Conservation (phyloP, 768 basidiomycete genomes). For the Tricholoma sp. region DNA sequence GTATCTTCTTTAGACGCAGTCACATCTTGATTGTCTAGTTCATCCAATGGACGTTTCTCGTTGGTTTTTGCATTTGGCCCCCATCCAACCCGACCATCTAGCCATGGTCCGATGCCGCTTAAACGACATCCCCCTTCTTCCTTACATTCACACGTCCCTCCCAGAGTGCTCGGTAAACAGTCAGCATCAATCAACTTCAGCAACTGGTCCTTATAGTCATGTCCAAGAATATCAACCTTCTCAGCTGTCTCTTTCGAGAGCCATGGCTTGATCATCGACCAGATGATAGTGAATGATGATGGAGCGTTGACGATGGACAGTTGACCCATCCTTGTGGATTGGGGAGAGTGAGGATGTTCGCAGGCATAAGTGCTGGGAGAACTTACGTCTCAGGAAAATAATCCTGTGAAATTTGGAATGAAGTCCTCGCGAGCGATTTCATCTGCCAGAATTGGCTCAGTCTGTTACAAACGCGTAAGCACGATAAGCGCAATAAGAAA, state of each 20-base stretch:
- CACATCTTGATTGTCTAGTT: neutral
- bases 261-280: slow-evolving; percentile 67
- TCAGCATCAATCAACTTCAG: slow-evolving; percentile 59
- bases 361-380: neutral
- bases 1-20: neutral
- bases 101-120: slow-evolving; percentile 69
- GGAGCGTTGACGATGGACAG: slow-evolving; percentile 71
- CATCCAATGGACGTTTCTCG: neutral
- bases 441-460: slow-evolving; percentile 73
- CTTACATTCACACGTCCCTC: slow-evolving; percentile 62
- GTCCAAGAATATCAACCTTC: slow-evolving; percentile 63
- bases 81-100: slow-evolving; percentile 52
- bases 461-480: slow-evolving; percentile 18
- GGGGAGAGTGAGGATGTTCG: neutral
- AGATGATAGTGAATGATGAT: slow-evolving; percentile 67
- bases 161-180: slow-evolving; percentile 54
- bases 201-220: slow-evolving; percentile 52
- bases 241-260: slow-evolving; percentile 65
- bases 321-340: slow-evolving; percentile 57
- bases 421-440: slow-evolving; percentile 53
- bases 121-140: slow-evolving; percentile 52
- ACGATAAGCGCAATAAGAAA: neutral
- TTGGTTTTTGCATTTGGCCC: slow-evolving; percentile 15
- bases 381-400: slow-evolving; percentile 74
- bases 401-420: slow-evolving; percentile 74